Percentiles rank a stretch among this genome's conserved stretches.
Conservation (phyloP, 805 yeast species). For the Maudiozyma bulderi region DNA sequence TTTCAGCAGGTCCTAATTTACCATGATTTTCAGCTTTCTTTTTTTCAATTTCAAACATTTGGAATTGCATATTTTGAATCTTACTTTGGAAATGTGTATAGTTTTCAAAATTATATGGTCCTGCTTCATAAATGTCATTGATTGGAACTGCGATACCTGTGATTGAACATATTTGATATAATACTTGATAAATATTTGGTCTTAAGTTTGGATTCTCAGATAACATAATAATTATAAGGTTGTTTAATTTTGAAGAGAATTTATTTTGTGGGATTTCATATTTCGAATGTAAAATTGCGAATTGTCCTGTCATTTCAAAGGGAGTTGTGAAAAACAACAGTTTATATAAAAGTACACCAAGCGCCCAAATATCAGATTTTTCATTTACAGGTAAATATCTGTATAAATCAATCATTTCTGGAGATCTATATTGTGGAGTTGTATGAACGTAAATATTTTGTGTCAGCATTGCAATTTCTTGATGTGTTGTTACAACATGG, state of each 20-base stretch:
- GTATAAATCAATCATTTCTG: constrained; percentile 91
- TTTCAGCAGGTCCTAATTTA: constrained; percentile 8
- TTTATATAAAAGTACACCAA: constrained; percentile 85
- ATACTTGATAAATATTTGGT: constrained; percentile 81
- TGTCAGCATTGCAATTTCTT: constrained; percentile 61
- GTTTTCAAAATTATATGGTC: constrained; percentile 48
- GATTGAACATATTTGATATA: constrained; percentile 54
- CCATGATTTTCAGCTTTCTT: constrained; percentile 13
- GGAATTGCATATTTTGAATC: constrained; percentile 23
- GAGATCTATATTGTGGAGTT: constrained; percentile 91
- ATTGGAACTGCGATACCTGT: constrained; percentile 46
- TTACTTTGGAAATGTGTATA: constrained; percentile 42
- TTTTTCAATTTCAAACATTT: constrained; percentile 21
- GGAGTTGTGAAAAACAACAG: constrained; percentile 91
- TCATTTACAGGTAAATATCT: constrained; percentile 81
- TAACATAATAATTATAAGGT: constrained; percentile 68
- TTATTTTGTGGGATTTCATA: constrained; percentile 72
- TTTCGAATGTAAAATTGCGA: constrained; percentile 79
- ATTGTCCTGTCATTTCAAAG: constrained; percentile 73
- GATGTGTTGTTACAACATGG: constrained; percentile 66
- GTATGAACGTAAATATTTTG: constrained; percentile 86
- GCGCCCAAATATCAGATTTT: constrained; percentile 93
- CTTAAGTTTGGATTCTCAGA: constrained; percentile 76
- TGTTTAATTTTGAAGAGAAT: constrained; percentile 64
- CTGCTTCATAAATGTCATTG: constrained; percentile 34